Conservation (phyloP, 2,329 filamentous ascomycete genomes). For the Arthrobotrys conoides region DNA sequence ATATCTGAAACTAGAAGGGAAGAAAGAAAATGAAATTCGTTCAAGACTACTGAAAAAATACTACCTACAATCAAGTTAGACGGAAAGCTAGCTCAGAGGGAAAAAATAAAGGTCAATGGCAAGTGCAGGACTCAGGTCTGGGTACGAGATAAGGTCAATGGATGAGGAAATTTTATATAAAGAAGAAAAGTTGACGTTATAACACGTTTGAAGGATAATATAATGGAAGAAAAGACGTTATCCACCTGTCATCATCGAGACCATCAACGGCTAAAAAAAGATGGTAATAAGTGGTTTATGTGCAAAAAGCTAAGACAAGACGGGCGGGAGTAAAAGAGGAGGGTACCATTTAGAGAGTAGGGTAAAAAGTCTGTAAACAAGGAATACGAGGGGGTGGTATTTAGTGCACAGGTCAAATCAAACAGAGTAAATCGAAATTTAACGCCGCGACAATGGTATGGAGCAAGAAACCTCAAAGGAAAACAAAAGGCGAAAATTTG, state of each 20-base stretch:
- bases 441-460: conserved; percentile 35
- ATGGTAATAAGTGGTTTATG: conserved; percentile 2
- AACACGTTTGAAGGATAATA: not conserved
- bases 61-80: not conserved
- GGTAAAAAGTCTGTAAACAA: not conserved
- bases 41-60: too few relatives aligned
- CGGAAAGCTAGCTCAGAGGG: too few relatives aligned
- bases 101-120: too few relatives aligned
- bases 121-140: too few relatives aligned
- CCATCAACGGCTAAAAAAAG: not conserved
- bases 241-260: not conserved
- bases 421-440: conserved; percentile 11
- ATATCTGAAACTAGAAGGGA: too few relatives aligned
- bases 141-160: too few relatives aligned
- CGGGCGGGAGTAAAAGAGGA: not conserved
- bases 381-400: conserved; percentile 6
- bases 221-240: not conserved
- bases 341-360: not conserved
- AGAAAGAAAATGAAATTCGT: too few relatives aligned
- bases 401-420: not conserved
- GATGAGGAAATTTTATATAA: conserved; percentile 6
- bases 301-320: not conserved
- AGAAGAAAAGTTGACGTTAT: not conserved
- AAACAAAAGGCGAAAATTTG: conserved; percentile 14
- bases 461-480: conserved; percentile 17